Evolutionary conservation across 257 asterid species (phyloP).

Genomic region (Solanum okadae): DNA sequence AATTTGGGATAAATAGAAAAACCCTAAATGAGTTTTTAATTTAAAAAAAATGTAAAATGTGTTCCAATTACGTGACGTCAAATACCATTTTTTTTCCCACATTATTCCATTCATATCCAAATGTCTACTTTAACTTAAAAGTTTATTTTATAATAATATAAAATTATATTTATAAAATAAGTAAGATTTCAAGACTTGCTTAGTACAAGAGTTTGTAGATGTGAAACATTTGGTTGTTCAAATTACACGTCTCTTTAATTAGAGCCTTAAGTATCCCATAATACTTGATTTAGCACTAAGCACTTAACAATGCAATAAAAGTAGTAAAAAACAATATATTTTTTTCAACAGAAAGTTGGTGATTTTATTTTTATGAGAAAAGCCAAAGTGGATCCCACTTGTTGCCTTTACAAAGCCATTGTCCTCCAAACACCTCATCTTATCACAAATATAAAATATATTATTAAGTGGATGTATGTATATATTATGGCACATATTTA

Average conservation of each 20-base stretch:
- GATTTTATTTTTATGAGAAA: not conserved
- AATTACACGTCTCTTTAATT: not conserved
- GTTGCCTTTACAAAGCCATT: too few species aligned
- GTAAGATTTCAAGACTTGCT: not conserved
- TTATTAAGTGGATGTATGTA: not conserved
- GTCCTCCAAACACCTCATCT: not conserved
- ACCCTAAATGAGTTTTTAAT: not conserved
- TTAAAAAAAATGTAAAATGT: not conserved
- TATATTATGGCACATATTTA: not conserved
- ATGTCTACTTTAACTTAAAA: not conserved
- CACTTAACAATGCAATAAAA: not conserved
- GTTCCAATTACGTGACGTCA: not conserved
- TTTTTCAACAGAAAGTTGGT: not conserved
- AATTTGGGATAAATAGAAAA: not conserved
- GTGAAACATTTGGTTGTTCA: not conserved
- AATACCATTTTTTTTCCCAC: not conserved
- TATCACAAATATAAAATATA: not conserved
- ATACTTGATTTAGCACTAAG: not conserved
- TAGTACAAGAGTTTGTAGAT: not conserved
- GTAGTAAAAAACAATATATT: not conserved
- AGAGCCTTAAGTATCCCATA: not conserved
- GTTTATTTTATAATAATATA: not conserved
- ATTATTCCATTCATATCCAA: not conserved
- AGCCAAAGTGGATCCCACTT: not conserved
- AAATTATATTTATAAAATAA: not conserved